Evolutionary conservation across 352 stramenopile genomes (phyloP), one percentile per base, ranked within the genome.

Genomic region (Pythium vanterpoolii): DNA sequence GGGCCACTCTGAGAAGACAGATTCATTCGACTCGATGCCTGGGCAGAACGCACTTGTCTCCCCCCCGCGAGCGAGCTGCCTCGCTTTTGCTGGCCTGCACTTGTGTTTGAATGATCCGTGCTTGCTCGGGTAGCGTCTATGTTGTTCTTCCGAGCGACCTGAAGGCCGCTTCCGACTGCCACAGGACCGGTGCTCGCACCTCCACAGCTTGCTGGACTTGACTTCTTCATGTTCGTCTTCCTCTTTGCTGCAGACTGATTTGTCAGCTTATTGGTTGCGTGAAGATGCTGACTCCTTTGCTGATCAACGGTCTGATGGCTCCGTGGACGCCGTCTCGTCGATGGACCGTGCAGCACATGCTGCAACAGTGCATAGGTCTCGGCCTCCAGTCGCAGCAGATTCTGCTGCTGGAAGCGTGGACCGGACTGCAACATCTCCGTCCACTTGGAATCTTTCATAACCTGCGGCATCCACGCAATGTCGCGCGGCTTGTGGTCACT

Each of bases 351-450:
- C 11, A 64, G 33, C 30, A 69, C 62, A 10, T 53, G 16, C 40
- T 56, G 19, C 7, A 69, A 55, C 21, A 69, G 26, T 19, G 47
- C 48, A 34, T 62, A 57, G n/a, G 63, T 70, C 47, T 70, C 63
- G 24, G 28, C 46, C 40, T 70, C 63, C 1, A 70, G 40, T 7
- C 33, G 40, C 34, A 66, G 31, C 21, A 70, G 31, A n/a, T 21
- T 62, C 5, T 31, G 36, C 13, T 70, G 43, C 19, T 66, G 36
- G 36, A 70, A 70, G 11, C 14, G 13, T 4, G 63, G 63, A 13
- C 56, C 54, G 11, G 21, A 31, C n/a, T 65, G 38, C 10, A 70
- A 33, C 57, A 70, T 66, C 40, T 70, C 58, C 19, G 56, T 66
- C 63, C 63, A 66, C 21, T 70, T 70, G 19, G 56, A 62, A 8